Base-by-base conservation (phyloP, 345 rosid species). In the Hypericum perforatum region DNA sequence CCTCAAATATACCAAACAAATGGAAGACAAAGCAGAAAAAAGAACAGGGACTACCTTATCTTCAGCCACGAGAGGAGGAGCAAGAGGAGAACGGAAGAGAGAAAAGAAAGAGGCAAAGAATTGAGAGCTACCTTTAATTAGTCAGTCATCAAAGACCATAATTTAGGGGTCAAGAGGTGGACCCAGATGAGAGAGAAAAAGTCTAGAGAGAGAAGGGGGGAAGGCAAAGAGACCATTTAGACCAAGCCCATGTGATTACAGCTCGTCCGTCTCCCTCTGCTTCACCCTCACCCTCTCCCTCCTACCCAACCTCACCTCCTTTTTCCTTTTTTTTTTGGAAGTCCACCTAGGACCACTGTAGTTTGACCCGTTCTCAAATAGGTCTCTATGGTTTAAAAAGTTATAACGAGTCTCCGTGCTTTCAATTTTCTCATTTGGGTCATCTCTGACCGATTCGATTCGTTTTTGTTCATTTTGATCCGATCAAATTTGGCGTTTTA, bases 231-330 rank as follows among this genome's bases (percentile, higher is more conserved):
- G 16, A 8, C 8, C 12, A 12, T 16, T 13, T 13, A 46, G 50
- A 46, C 15, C 50, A 46, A 46, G 8, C 15, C 22, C 50, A 46
- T 46, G 50, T 46, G 50, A 46, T 46, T 46, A 22, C 50, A 46
- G 50, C 50, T 46, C 50, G 6, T 32, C 8, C 50, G 22, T 32
- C 43, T 11, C 7, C 45, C 45, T 8, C 45, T n/a, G 3, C 7
- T 8, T n/a, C 45, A 8, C 12, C 12, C 45, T 12, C 50, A 13
- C 49, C 22, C 50, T 46, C 7, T 9, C 15, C 16, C 49, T 45
- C 49, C 49, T 8, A 16, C 49, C n/a, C n/a, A n/a, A n/a, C n/a
- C n/a, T n/a, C n/a, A n/a, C n/a, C n/a, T 46, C 14, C 16, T 13
- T 46, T 14, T 13, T n/a, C 22, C 14, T 46, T 46, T 6, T 13